Evolutionary conservation across 768 basidiomycete genomes (phyloP).

Genomic region (Phlegmacium glaucopus): DNA sequence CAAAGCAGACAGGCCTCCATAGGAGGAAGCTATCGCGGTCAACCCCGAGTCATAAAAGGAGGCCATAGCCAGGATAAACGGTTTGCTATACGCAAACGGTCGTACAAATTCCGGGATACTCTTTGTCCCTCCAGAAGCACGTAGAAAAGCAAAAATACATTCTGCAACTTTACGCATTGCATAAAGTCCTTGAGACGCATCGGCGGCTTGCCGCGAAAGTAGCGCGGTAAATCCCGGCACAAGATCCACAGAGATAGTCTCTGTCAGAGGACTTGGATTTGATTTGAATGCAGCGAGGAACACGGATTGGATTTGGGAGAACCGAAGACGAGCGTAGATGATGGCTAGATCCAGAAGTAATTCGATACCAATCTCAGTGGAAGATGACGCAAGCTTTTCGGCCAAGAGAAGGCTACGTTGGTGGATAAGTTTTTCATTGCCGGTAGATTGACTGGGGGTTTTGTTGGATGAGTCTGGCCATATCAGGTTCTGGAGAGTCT

Average conservation of each 20-base stretch:
- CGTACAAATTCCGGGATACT: constrained; percentile 45
- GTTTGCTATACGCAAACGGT: constrained; percentile 47
- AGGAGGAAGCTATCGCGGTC: constrained; percentile 48
- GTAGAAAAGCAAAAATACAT: constrained; percentile 53
- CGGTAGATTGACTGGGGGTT: constrained; percentile 7
- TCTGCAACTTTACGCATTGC: constrained; percentile 61
- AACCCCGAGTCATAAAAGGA: constrained; percentile 60
- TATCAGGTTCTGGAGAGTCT: constrained; percentile 51
- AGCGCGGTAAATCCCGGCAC: constrained; percentile 57
- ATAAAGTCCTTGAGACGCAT: constrained; percentile 49
- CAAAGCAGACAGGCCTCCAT: constrained; percentile 50
- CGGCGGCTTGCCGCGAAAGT: constrained; percentile 32
- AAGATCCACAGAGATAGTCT: constrained; percentile 39
- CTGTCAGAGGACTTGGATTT: constrained; percentile 26
- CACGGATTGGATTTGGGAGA: constrained; percentile 41
- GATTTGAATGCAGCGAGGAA: constrained; percentile 37
- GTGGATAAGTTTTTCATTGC: constrained; percentile 43
- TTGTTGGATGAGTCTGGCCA: constrained; percentile 38
- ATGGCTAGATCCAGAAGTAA: constrained; percentile 64
- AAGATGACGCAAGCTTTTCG: constrained; percentile 40
- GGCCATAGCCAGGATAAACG: constrained; percentile 56
- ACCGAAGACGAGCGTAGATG: constrained; percentile 44
- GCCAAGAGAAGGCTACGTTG: constrained; percentile 52
- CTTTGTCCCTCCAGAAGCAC: constrained; percentile 26
- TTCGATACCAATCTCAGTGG: constrained; percentile 41